These are phyloP conservation scores for Takakia lepidozioides DNA, from an alignment of 225 moss, liverwort and hornwort species.

Conservation along the genomic window DNA sequence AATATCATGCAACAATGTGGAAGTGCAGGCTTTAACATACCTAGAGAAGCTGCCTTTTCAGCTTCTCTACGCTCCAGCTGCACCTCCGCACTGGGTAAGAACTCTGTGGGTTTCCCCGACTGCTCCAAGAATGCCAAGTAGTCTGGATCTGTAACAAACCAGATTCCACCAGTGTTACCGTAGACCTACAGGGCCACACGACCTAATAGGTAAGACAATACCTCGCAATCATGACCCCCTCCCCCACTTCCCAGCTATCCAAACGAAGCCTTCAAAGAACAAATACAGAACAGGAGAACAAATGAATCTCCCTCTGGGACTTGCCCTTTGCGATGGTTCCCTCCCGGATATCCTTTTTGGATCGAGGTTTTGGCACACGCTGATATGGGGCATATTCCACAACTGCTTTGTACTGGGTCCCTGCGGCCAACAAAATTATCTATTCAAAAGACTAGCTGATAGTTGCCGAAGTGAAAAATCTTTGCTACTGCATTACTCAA, in stretches of 20 bases:
- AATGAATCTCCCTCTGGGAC: background rate
- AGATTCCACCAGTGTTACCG: too few species aligned
- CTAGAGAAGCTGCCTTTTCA: constrained; percentile 76
- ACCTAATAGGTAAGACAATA: background rate
- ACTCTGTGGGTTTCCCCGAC: constrained; percentile 69
- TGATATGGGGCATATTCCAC: constrained; percentile 92
- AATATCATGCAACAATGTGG: too few species aligned
- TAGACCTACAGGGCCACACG: too few species aligned
- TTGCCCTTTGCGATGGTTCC: constrained; percentile 73
- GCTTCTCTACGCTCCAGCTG: constrained; percentile 87
- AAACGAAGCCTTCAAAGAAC: too few species aligned
- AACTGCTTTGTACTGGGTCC: constrained; percentile 67
- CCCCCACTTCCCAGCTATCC: background rate
- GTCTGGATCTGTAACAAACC: constrained; percentile 57
- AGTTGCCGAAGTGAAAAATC: too few species aligned
- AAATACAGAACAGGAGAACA: background rate
- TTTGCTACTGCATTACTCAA: too few species aligned
- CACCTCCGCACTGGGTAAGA: constrained; percentile 81
- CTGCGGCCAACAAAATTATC: constrained; percentile 29
- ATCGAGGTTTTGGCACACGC: constrained; percentile 75
- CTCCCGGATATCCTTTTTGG: constrained; percentile 87
- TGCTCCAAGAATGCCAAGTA: constrained; percentile 69
- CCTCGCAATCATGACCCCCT: background rate
- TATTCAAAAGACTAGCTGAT: background rate
- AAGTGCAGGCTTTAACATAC: constrained; percentile 12